Evolutionary conservation across 257 asterid species (phyloP), one percentile per base, ranked within the genome.

Genomic region (Nicotiana sylvestris): DNA sequence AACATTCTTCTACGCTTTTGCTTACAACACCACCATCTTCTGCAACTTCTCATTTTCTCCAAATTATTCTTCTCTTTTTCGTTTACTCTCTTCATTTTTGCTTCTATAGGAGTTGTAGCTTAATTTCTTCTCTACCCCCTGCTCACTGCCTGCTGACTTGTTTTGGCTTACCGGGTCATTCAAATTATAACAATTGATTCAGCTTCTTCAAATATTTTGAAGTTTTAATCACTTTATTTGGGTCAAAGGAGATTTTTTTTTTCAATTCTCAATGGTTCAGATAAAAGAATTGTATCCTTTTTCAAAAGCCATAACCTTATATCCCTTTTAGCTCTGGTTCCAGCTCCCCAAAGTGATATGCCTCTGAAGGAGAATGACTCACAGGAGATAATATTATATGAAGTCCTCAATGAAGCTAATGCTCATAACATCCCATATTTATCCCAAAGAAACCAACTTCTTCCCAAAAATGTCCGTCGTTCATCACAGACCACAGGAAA

Each of bases 281-380:
- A 92, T 87, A 92, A 89, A 83, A 21, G 97, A 95, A 88, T 95
- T 93, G 98, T 95, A 21, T 95, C 98, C 97, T 92, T 81, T 58
- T 29, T 29, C 1, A 29, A 29, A 29, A 29, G 30, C 30, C 30
- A 29, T 29, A 29, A 29, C 30, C 30, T 29, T 29, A 29, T 29
- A 29, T 29, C 30, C 30, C 30, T 29, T 2, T 29, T 29, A 29
- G 30, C 30, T 29, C 1, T 29, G 30, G 30, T 29, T 29, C 30
- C 30, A 29, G 30, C 30, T 29, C 30, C 30, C 30, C 30, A 29
- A 29, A 29, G 30, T 29, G 30, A 29, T 29, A 1, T 1, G 30
- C 30, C 30, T 29, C 30, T 29, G 30, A 29, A 29, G 1, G 30
- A 29, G 30, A 29, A 29, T 29, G 30, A 29, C 30, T 29, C 30